Conservation (phyloP, 129 eudicot genomes). For the Tanacetum coccineum region DNA sequence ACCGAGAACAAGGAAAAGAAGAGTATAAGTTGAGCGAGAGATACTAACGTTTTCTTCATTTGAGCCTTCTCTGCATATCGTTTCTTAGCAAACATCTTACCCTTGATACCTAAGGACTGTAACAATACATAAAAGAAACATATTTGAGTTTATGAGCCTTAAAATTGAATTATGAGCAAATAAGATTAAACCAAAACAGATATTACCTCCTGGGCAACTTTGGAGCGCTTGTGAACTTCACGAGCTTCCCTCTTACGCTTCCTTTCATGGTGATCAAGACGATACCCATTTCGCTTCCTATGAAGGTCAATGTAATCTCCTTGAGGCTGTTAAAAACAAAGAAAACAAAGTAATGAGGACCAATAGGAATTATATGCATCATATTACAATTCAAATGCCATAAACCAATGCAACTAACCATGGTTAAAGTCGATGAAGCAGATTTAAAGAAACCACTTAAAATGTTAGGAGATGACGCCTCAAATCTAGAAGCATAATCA, state of each 20-base stretch:
- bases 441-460: too few relatives aligned
- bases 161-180: neutral
- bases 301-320: constrained; percentile 90
- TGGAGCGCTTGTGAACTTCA: constrained; percentile 79
- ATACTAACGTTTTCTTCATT: constrained; percentile 88
- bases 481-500: too few relatives aligned
- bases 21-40: neutral
- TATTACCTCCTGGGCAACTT: constrained; percentile 60
- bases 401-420: constrained; percentile 15
- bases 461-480: too few relatives aligned
- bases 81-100: constrained; percentile 79
- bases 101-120: constrained; percentile 88
- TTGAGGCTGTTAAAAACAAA: constrained; percentile 60
- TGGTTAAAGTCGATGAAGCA: constrained; percentile 5
- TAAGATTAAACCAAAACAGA: neutral
- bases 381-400: neutral
- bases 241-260: constrained; percentile 98
- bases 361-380: neutral
- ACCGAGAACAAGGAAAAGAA: neutral
- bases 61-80: constrained; percentile 79
- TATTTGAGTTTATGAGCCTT: neutral
- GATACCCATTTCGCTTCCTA: constrained; percentile 86
- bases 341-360: neutral
- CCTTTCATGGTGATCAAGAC: constrained; percentile 87
- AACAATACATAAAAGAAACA: neutral